Evolutionary conservation across 352 stramenopile genomes (phyloP).

Genomic region (Pseudoperonospora humuli): DNA sequence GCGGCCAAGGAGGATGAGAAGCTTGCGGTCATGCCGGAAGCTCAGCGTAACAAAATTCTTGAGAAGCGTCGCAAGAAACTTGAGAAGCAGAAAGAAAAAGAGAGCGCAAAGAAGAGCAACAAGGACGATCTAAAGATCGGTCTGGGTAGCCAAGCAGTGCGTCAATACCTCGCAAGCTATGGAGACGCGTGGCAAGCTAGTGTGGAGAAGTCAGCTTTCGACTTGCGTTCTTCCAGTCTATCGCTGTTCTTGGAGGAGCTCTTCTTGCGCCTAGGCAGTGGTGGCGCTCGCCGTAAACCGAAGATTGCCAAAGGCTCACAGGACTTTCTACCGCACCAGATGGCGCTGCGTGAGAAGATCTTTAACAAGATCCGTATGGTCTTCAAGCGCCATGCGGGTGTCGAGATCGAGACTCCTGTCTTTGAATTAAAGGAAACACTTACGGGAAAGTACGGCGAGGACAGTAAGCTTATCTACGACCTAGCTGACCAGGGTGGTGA

Average conservation of each 20-base stretch:
- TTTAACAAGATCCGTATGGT: constrained; percentile 97
- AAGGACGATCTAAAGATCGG: constrained; percentile 69
- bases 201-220: constrained; percentile 39
- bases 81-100: constrained; percentile 79
- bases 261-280: constrained; percentile 53
- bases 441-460: constrained; percentile 98
- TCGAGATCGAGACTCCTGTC: constrained; percentile 97
- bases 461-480: constrained; percentile 99
- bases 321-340: constrained; percentile 95
- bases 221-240: constrained; percentile 38
- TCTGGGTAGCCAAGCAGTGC: constrained; percentile 53
- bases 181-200: constrained; percentile 24
- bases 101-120: constrained; percentile 50
- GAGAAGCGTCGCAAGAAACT: constrained; percentile 81
- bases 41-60: constrained; percentile 65
- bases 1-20: constrained; percentile 80
- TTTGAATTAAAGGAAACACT: constrained; percentile 99
- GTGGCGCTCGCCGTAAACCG: constrained; percentile 69
- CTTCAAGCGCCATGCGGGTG: constrained; percentile 96
- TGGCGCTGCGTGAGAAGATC: constrained; percentile 94
- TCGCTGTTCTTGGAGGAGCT: constrained; percentile 56
- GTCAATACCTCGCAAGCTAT: constrained; percentile 32
- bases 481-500: constrained; percentile 97
- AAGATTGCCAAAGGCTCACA: constrained; percentile 90
- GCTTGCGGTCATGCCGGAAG: constrained; percentile 65